These are phyloP conservation scores for Sugiyamaella neomexicana DNA, from an alignment of 1,139 yeast genomes.

Conservation along the genomic window DNA sequence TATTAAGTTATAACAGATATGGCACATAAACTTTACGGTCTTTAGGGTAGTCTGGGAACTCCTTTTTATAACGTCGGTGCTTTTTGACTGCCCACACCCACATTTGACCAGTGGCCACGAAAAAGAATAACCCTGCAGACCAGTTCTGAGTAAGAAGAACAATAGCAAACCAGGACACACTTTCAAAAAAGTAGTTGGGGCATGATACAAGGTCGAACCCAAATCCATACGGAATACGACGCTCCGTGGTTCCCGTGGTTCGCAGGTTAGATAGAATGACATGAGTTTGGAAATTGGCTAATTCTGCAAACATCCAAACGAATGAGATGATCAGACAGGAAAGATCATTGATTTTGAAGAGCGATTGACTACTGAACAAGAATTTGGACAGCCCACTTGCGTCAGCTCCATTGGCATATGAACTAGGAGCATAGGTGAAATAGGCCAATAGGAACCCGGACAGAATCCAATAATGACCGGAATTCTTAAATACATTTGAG, in stretches of 20 bases:
- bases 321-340: conserved; percentile 30
- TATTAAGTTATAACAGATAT: conserved; percentile 41
- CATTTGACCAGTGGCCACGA: conserved; percentile 78
- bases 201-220: conserved; percentile 48
- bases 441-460: conserved; percentile 73
- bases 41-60: conserved; percentile 77
- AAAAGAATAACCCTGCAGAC: conserved; percentile 68
- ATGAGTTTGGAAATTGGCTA: conserved; percentile 73
- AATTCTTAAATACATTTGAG: conserved; percentile 81
- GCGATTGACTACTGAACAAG: conserved; percentile 36
- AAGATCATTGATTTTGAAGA: conserved; percentile 27
- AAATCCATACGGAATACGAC: conserved; percentile 54
- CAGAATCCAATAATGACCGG: conserved; percentile 86
- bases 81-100: conserved; percentile 74
- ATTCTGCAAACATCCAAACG: conserved; percentile 65
- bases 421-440: conserved; percentile 66
- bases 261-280: conserved; percentile 58
- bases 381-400: conserved; percentile 27
- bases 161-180: conserved; percentile 68
- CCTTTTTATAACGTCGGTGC: conserved; percentile 63
- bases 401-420: conserved; percentile 17
- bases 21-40: conserved; percentile 69
- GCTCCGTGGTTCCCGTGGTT: conserved; percentile 45
- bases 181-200: conserved; percentile 92
- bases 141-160: conserved; percentile 74